These are phyloP conservation scores for Thalassiosira hispida DNA, from an alignment of 352 stramenopile genomes.

Conservation along the genomic window DNA sequence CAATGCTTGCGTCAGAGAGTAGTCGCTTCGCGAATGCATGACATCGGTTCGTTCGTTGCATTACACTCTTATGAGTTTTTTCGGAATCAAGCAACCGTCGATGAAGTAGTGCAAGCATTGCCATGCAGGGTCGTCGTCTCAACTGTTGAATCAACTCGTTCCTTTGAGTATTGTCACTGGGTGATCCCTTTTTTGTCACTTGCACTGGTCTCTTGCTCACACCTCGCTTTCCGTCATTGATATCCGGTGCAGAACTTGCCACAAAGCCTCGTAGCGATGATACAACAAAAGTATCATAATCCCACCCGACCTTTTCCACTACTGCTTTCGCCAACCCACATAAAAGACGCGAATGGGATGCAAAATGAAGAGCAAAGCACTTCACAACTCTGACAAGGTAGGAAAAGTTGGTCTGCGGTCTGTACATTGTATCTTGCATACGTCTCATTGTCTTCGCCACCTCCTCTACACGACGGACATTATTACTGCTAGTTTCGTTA, in stretches of 20 bases:
- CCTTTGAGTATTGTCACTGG: not conserved
- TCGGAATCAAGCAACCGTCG: slow-evolving; percentile 57
- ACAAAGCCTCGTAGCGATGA: slow-evolving; percentile 42
- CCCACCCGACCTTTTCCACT: slow-evolving; percentile 30
- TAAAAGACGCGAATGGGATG: slow-evolving; percentile 33
- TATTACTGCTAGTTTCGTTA: not conserved
- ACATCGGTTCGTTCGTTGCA: slow-evolving; percentile 40
- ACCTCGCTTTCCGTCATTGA: not conserved
- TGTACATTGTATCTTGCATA: slow-evolving; percentile 43
- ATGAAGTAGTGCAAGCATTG: slow-evolving; percentile 68
- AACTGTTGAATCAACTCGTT: slow-evolving; percentile 60
- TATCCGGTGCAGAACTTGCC: not conserved
- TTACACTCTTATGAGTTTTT: slow-evolving; percentile 21
- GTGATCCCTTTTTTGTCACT: not conserved
- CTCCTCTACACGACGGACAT: not conserved
- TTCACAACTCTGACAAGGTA: slow-evolving; percentile 48
- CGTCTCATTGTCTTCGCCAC: slow-evolving; percentile 32
- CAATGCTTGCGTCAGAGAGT: not conserved
- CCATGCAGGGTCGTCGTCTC: slow-evolving; percentile 58
- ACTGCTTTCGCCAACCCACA: slow-evolving; percentile 39
- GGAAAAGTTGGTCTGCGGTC: slow-evolving; percentile 38
- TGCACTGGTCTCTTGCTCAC: too few species aligned
- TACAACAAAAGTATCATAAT: slow-evolving; percentile 55
- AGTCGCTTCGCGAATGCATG: slow-evolving; percentile 33
- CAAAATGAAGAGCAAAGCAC: slow-evolving; percentile 39